phyloP scores from a whole-genome alignment of 257 asterid genomes.

The Solanum tacnaense region DNA sequence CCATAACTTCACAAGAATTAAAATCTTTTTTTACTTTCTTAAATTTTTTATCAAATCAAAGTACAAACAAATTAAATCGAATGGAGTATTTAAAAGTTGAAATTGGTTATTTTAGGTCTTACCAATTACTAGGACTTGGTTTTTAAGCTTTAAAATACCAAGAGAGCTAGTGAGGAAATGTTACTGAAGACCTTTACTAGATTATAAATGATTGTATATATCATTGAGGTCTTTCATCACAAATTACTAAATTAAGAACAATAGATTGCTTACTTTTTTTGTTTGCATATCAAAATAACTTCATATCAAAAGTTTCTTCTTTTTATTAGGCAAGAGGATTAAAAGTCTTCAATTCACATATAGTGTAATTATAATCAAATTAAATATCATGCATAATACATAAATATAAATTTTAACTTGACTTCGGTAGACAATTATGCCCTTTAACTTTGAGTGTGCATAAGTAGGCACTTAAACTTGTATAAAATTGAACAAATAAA shows the following conservation, averaged over 20 bases:
- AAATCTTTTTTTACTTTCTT: not conserved
- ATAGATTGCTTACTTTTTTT: not conserved
- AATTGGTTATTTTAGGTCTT: not conserved
- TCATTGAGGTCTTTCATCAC: not conserved
- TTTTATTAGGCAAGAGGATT: not conserved
- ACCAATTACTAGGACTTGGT: too few relatives aligned
- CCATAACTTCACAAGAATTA: not conserved
- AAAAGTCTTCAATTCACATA: not conserved
- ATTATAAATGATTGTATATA: not conserved
- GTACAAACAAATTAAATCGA: not conserved
- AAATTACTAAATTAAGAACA: not conserved
- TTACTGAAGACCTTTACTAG: not conserved
- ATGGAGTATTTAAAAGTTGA: not conserved
- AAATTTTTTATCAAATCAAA: not conserved
- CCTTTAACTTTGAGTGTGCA: not conserved
- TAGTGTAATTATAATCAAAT: not conserved
- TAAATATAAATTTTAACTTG: not conserved
- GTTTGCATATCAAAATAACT: not conserved
- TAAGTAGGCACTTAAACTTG: fast-evolving
- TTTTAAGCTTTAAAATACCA: not conserved
- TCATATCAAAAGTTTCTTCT: not conserved
- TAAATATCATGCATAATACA: not conserved
- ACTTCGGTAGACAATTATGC: fast-evolving
- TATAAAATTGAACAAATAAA: too few relatives aligned
- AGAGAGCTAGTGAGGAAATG: not conserved